Conservation (phyloP, 768 basidiomycete genomes). For the Obba rivulosa region DNA sequence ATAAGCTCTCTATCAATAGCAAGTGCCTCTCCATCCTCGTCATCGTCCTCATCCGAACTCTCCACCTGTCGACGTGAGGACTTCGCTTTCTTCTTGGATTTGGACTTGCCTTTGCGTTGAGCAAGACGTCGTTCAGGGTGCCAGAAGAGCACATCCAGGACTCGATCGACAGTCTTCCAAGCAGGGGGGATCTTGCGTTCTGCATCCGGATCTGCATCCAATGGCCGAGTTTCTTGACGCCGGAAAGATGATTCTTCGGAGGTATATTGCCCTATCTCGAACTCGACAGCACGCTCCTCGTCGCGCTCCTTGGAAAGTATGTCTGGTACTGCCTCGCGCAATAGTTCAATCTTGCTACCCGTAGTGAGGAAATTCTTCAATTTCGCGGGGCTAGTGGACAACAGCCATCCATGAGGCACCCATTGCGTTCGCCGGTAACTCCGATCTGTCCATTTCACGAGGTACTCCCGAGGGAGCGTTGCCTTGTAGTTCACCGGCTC, state of each 20-base stretch:
- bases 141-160: conserved; percentile 78
- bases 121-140: conserved; percentile 29
- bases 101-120: conserved; percentile 18
- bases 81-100: conserved; percentile 22
- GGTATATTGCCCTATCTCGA: conserved; percentile 36
- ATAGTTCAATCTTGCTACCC: conserved; percentile 65
- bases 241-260: conserved; percentile 23
- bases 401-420: conserved; percentile 92
- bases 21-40: conserved; percentile 26
- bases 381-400: conserved; percentile 57
- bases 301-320: conserved; percentile 24
- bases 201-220: conserved; percentile 58
- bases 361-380: conserved; percentile 71
- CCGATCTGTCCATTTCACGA: conserved; percentile 81
- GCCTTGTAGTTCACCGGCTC: conserved; percentile 49
- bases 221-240: conserved; percentile 21
- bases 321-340: conserved; percentile 36
- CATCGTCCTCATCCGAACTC: conserved; percentile 22
- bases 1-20: conserved; percentile 23
- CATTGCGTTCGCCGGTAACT: conserved; percentile 80
- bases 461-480: conserved; percentile 80
- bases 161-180: conserved; percentile 92
- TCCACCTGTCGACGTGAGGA: conserved; percentile 22
- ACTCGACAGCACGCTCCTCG: conserved; percentile 23
- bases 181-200: conserved; percentile 64